Conservation (phyloP, 345 rosid genomes). For the Aquilaria yunnanensis region DNA sequence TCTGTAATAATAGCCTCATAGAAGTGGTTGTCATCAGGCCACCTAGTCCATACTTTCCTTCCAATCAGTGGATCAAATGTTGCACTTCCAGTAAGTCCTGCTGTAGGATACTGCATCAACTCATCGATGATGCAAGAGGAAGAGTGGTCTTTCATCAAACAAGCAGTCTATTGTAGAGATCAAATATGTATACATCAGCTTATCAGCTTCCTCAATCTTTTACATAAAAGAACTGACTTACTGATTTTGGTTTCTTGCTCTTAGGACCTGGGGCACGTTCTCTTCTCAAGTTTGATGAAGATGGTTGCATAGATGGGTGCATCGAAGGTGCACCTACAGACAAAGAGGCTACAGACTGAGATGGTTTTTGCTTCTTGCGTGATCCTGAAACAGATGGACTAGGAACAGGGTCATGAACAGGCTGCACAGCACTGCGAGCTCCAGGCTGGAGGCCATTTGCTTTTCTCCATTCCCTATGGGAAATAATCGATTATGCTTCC, state of each 20-base stretch:
- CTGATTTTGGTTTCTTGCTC: slow-evolving; percentile 82
- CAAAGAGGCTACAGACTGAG: slow-evolving; percentile 73
- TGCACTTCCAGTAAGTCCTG: slow-evolving; percentile 60
- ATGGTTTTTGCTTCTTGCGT: slow-evolving; percentile 76
- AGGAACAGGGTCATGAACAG: slow-evolving; percentile 58
- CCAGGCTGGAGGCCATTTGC: slow-evolving; percentile 57
- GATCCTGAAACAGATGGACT: slow-evolving; percentile 90
- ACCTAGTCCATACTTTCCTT: slow-evolving; percentile 91
- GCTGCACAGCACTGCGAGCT: slow-evolving; percentile 49
- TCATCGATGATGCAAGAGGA: slow-evolving; percentile 33
- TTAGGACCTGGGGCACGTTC: slow-evolving; percentile 66
- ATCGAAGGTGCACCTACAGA: slow-evolving; percentile 69
- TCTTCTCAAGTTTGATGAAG: slow-evolving; percentile 67
- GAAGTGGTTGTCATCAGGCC: slow-evolving; percentile 92
- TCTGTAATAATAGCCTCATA: slow-evolving; percentile 88
- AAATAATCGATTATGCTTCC: slow-evolving; percentile 19
- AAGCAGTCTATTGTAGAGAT: slow-evolving; percentile 10
- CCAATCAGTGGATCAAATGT: slow-evolving; percentile 67
- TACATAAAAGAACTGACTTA: slow-evolving; percentile 32
- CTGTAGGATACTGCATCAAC: slow-evolving; percentile 60
- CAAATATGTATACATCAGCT: neutral
- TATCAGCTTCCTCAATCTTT: neutral
- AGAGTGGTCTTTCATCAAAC: slow-evolving; percentile 16
- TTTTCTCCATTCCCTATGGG: slow-evolving; percentile 91
- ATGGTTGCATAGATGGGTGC: slow-evolving; percentile 75